These are phyloP conservation scores for Brassica incana DNA, from an alignment of 345 rosid genomes.

Conservation along the genomic window DNA sequence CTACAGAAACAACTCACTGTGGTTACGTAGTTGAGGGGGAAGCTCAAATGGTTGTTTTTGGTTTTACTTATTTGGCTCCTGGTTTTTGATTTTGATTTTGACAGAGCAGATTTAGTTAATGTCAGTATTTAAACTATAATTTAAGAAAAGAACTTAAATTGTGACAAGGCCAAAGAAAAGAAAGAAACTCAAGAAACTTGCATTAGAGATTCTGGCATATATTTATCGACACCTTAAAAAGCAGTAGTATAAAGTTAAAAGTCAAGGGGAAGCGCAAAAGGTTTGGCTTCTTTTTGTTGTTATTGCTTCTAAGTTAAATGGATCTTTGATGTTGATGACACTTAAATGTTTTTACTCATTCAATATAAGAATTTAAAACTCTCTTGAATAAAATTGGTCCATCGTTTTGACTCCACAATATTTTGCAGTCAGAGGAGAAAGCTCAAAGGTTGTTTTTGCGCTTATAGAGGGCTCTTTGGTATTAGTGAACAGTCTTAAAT, in stretches of 20 bases:
- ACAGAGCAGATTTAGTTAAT: neutral
- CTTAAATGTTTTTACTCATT: neutral
- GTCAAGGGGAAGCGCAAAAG: neutral
- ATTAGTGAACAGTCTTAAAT: neutral
- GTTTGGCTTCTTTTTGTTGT: too few relatives aligned
- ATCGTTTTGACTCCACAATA: neutral
- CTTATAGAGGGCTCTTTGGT: conserved; percentile 8
- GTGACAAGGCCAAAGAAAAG: neutral
- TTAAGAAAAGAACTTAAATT: neutral
- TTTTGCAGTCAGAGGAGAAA: neutral
- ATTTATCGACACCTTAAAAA: neutral
- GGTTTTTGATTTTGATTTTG: neutral
- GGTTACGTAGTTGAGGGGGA: neutral
- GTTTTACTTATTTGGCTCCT: neutral
- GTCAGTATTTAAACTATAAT: neutral
- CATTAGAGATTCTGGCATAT: neutral
- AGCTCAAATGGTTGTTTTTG: neutral
- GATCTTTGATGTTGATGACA: too few relatives aligned
- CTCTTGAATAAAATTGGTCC: neutral
- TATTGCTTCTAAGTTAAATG: too few relatives aligned
- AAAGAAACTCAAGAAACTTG: neutral
- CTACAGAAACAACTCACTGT: neutral
- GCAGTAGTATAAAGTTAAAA: neutral
- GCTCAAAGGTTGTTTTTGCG: conserved; percentile 4
- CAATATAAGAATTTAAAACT: neutral